Base-by-base conservation (phyloP, 305 asterid genomes). In the Fraxinus greggii region DNA sequence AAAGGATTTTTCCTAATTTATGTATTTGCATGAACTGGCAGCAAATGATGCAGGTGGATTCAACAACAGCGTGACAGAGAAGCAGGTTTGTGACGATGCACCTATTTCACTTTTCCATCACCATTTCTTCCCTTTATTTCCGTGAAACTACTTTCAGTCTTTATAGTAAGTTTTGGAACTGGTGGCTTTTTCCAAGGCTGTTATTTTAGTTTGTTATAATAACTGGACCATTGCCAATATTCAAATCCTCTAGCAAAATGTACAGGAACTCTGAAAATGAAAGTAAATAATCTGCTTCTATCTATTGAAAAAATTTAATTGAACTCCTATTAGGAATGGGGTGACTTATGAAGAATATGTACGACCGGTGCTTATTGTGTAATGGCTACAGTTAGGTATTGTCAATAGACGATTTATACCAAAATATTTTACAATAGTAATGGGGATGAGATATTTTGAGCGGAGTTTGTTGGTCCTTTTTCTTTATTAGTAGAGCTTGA, bases 31-130 rank as follows among this genome's bases (percentile, higher is more conserved):
- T 86, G 80, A 56, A 84, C 83, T 92, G 85, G 79, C 98, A 94
- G 99, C 87, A 80, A 94, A 94, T 82, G 98, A 96, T 86, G 94
- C 94, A 36, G 98, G 98, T 77, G 83, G 99, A 90, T 96, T 96
- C 91, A 96, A 93, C 92, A 94, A 94, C 89, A 96, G 97, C 78
- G 98, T 96, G 80, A 86, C 95, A 1, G 99, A 88, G 90, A 94
- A 94, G 87, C 98, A 96, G 99, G 99, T 96, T 89, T 72, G 89
- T 80, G 80, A 59, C 78, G 70, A 77, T 85, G 81, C 81, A 59
- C 77, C 80, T 78, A 59, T 35, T 51, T 61, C 48, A 38, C 79
- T 70, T 75, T 81, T 75, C 73, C 73, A 26, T 65, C 19, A 65
- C 73, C 36, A 26, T 24, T 12, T 24, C 74, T 56, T 76, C 67